Evolutionary conservation across 2,329 filamentous ascomycete species (phyloP).

Genomic region (Ramularia collo-cygni): DNA sequence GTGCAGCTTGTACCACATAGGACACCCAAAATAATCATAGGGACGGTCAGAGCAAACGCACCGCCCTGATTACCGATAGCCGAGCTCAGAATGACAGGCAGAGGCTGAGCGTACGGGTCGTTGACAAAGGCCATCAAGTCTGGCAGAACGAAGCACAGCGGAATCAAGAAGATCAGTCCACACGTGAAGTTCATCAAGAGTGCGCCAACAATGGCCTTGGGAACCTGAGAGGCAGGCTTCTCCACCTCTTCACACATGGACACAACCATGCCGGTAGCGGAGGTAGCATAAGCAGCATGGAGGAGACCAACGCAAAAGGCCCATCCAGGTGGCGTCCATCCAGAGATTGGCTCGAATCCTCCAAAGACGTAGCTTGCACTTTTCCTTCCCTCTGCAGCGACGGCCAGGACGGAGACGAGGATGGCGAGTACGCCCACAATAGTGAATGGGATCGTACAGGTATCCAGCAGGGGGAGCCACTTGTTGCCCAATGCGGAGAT

Average conservation of each 20-base stretch:
- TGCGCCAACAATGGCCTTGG: conserved; percentile 61
- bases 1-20: conserved; percentile 65
- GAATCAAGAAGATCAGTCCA: conserved; percentile 62
- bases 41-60: conserved; percentile 56
- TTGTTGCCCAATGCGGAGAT: conserved; percentile 48
- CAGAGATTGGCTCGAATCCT: conserved; percentile 61
- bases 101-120: conserved; percentile 51
- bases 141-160: conserved; percentile 62
- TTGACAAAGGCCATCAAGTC: conserved; percentile 50
- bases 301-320: conserved; percentile 66
- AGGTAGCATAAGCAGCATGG: conserved; percentile 67
- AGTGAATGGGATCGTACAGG: conserved; percentile 67
- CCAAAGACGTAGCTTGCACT: conserved; percentile 58
- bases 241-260: conserved; percentile 70
- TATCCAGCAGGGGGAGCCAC: conserved; percentile 56
- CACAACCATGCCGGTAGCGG: conserved; percentile 73
- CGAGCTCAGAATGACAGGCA: conserved; percentile 56
- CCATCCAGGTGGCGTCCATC: conserved; percentile 63
- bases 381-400: conserved; percentile 63
- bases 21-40: conserved; percentile 58
- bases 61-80: conserved; percentile 52
- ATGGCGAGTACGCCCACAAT: conserved; percentile 64
- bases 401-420: conserved; percentile 53
- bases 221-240: conserved; percentile 59
- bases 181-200: conserved; percentile 60